phyloP scores from a whole-genome alignment of 495 filamentous ascomycete genomes.

The Astrothelium macrocarpum region DNA sequence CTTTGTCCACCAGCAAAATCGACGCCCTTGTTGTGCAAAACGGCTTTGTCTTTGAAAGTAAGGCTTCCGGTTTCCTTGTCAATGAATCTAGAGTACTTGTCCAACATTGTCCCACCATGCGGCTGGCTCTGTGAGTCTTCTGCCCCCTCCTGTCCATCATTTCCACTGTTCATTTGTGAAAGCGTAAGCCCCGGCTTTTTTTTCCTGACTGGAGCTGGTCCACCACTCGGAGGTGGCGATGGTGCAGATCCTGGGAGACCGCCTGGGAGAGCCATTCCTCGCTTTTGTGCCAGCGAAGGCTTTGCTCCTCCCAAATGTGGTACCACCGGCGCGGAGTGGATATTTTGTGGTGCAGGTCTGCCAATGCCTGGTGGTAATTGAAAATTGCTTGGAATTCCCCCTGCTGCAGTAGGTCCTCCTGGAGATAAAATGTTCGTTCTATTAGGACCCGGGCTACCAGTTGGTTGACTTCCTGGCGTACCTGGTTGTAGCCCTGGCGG shows the following conservation, averaged over 20 bases:
- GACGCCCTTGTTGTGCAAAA: constrained; percentile 77
- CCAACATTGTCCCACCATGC: constrained; percentile 37
- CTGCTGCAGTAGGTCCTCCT: constrained; percentile 8
- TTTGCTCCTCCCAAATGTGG: constrained; percentile 24
- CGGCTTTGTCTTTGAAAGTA: constrained; percentile 87
- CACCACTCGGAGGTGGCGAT: constrained; percentile 12
- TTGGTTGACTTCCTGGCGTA: not conserved
- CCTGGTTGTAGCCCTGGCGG: constrained; percentile 5
- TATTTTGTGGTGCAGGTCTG: constrained; percentile 22
- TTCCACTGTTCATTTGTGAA: constrained; percentile 28
- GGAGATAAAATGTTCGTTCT: not conserved
- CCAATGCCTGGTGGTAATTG: constrained; percentile 17
- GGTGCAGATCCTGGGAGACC: constrained; percentile 28
- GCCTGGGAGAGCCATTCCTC: constrained; percentile 30
- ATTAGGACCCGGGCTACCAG: not conserved
- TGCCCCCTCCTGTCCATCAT: constrained; percentile 11
- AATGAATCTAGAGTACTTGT: constrained; percentile 85
- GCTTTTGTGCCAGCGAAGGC: constrained; percentile 41
- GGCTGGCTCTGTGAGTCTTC: not conserved
- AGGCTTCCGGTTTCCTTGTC: constrained; percentile 85
- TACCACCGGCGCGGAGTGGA: constrained; percentile 29
- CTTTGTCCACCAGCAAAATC: constrained; percentile 82
- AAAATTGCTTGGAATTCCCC: constrained; percentile 27
- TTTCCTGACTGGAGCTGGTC: constrained; percentile 18
- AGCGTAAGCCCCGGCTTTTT: constrained; percentile 31